Conservation (phyloP, 768 basidiomycete species). For the Tricholoma hemisulphureum region DNA sequence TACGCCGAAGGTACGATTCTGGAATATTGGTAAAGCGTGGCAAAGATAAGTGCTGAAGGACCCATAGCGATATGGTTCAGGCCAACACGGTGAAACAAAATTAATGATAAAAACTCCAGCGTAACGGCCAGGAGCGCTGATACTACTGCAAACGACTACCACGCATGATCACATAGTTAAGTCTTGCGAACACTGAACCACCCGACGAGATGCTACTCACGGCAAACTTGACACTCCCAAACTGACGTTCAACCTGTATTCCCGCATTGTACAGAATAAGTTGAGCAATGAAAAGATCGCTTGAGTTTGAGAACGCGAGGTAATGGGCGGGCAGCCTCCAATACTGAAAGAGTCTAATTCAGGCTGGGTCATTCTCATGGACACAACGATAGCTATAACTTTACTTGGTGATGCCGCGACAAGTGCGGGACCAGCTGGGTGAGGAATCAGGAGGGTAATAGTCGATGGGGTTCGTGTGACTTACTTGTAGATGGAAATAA, state of each 20-base stretch:
- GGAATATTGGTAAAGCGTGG: constrained; percentile 79
- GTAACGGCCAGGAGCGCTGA: constrained; percentile 65
- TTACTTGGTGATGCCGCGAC: constrained; percentile 85
- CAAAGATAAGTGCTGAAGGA: constrained; percentile 74
- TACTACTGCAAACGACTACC: constrained; percentile 75
- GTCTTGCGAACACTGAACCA: constrained; percentile 5
- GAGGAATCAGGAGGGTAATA: constrained; percentile 10
- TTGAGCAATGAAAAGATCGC: constrained; percentile 77
- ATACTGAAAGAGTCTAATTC: constrained; percentile 55
- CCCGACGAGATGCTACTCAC: constrained; percentile 42
- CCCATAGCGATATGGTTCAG: constrained; percentile 77
- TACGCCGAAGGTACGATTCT: constrained; percentile 77
- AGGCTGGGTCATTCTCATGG: constrained; percentile 26
- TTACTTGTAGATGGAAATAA: constrained; percentile 80
- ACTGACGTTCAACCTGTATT: constrained; percentile 76
- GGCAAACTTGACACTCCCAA: constrained; percentile 85
- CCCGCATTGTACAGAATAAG: constrained; percentile 71
- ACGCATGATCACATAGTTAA: background rate
- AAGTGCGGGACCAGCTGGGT: constrained; percentile 80
- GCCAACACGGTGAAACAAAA: constrained; percentile 64
- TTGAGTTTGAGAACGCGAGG: constrained; percentile 77
- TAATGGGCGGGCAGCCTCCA: constrained; percentile 80
- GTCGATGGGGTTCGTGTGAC: constrained; percentile 15
- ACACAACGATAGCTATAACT: constrained; percentile 11
- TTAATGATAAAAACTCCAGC: constrained; percentile 61